Conservation (phyloP, 2,329 filamentous ascomycete genomes). For the Pyrenochaeta sp. region DNA sequence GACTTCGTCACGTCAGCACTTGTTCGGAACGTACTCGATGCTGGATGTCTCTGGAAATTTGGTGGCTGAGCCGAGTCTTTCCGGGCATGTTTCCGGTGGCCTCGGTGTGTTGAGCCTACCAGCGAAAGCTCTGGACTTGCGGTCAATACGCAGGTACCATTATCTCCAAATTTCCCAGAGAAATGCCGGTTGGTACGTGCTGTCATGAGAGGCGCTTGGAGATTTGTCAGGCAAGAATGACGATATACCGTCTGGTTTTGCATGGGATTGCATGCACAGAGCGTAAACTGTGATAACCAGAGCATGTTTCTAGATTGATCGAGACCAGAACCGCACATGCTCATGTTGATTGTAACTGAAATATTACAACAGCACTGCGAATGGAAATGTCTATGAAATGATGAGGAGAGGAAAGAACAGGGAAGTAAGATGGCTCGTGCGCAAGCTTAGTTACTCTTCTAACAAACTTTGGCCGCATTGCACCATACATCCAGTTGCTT, state of each 20-base stretch:
- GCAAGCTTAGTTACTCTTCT: not conserved
- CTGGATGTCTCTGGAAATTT: not conserved
- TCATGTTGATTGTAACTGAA: too few species aligned
- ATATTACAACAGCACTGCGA: too few species aligned
- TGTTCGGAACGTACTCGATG: not conserved
- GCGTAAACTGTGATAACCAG: not conserved
- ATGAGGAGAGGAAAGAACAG: not conserved
- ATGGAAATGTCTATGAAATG: not conserved
- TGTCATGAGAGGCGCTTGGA: not conserved
- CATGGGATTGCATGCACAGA: not conserved
- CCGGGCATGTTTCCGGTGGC: conserved; percentile 1
- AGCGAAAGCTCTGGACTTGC: not conserved
- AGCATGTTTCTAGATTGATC: not conserved
- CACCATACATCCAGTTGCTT: not conserved
- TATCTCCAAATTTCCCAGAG: not conserved
- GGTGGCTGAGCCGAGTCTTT: conserved; percentile 3
- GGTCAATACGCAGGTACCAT: not conserved
- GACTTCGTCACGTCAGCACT: not conserved
- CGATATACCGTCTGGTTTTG: not conserved
- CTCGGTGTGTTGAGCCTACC: not conserved
- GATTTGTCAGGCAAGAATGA: not conserved
- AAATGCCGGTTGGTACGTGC: not conserved
- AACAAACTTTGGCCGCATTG: not conserved
- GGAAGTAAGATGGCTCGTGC: not conserved
- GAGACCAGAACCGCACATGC: not conserved